These are phyloP conservation scores for Phaeosphaeriaceae sp. DNA, from an alignment of 2,329 filamentous ascomycete genomes.

Conservation along the genomic window DNA sequence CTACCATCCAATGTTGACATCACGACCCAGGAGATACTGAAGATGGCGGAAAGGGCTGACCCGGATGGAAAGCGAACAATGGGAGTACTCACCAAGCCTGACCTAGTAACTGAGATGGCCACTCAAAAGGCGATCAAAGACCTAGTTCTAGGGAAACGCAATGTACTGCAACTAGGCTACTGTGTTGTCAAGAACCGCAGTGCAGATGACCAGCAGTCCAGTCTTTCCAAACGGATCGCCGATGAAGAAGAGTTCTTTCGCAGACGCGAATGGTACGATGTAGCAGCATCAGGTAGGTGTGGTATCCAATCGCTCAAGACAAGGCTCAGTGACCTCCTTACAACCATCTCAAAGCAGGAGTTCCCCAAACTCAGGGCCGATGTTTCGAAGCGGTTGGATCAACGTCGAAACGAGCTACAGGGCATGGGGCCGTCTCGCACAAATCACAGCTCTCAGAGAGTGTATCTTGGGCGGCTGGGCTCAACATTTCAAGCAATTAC, in stretches of 20 bases:
- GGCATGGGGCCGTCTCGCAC: slow-evolving; percentile 10
- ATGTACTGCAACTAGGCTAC: slow-evolving; percentile 39
- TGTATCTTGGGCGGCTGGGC: slow-evolving; percentile 9
- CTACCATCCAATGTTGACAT: slow-evolving; percentile 47
- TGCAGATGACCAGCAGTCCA: slow-evolving; percentile 26
- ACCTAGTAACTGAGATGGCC: slow-evolving; percentile 35
- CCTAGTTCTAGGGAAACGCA: slow-evolving; percentile 27
- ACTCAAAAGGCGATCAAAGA: slow-evolving; percentile 30
- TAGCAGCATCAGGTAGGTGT: slow-evolving; percentile 11
- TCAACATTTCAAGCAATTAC: slow-evolving; percentile 9
- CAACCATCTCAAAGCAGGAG: slow-evolving; percentile 51
- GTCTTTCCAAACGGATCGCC: slow-evolving; percentile 27
- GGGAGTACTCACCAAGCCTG: slow-evolving; percentile 48
- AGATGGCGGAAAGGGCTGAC: slow-evolving; percentile 48
- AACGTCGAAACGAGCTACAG: slow-evolving; percentile 7
- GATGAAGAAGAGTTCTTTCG: slow-evolving; percentile 48
- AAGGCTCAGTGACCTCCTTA: slow-evolving; percentile 52
- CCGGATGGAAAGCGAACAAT: slow-evolving; percentile 39
- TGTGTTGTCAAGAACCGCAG: slow-evolving; percentile 40
- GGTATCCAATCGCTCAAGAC: slow-evolving; percentile 51
- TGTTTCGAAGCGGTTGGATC: neutral
- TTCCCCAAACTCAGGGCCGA: slow-evolving; percentile 51
- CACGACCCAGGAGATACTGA: slow-evolving; percentile 55
- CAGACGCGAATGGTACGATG: slow-evolving; percentile 8
- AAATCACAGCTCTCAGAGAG: slow-evolving; percentile 7